A percentile compares a stretch with the other conserved stretches of the same genome.
Conservation (phyloP, 257 asterid genomes). For the Ajuga chamaepitys region DNA sequence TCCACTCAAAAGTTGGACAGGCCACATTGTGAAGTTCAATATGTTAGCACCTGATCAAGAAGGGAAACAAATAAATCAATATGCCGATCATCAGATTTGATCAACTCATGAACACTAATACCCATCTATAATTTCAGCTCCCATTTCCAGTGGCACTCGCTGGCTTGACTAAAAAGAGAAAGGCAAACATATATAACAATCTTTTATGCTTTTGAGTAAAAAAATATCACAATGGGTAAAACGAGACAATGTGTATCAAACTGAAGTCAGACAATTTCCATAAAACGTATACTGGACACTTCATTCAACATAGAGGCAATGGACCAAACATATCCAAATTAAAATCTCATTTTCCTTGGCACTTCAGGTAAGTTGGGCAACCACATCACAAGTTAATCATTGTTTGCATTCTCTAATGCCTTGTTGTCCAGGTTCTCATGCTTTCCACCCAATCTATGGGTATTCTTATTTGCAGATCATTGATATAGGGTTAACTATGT, state of each 20-base stretch:
- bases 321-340: background rate
- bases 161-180: no score
- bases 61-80: no score
- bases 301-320: slow-evolving; percentile 1
- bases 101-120: no score
- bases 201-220: no score
- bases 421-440: background rate
- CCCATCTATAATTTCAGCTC: no score
- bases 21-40: no score
- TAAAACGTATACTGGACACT: background rate
- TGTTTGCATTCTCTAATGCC: background rate
- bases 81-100: no score
- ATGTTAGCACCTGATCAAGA: no score
- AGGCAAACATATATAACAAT: no score
- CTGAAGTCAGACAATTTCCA: background rate
- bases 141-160: no score
- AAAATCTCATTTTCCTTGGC: background rate
- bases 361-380: background rate
- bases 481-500: background rate
- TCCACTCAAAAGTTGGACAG: no score
- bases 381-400: background rate
- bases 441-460: background rate
- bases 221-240: no score
- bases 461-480: background rate
- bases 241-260: background rate